These are phyloP conservation scores for Cicer chorassanicum DNA, from an alignment of 306 rosid genomes.

Conservation along the genomic window DNA sequence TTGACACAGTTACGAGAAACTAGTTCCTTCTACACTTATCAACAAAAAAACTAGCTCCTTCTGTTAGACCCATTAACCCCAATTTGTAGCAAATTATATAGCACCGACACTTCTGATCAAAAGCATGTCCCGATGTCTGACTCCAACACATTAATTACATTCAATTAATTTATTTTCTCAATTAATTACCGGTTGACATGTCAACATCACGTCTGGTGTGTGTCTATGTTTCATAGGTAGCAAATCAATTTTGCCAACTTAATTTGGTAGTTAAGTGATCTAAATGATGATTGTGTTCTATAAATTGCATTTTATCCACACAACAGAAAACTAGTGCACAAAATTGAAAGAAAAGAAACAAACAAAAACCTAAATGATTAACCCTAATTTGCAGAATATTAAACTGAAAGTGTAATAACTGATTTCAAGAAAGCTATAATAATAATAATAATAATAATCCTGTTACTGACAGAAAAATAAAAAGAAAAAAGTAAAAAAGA, in stretches of 20 bases:
- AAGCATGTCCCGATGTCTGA: too few species aligned
- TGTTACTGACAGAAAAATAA: neutral
- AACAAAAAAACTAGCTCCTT: too few species aligned
- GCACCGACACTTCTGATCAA: neutral
- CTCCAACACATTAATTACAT: too few species aligned
- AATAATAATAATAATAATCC: neutral
- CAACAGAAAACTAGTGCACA: neutral
- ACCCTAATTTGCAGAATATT: slow-evolving; percentile 3
- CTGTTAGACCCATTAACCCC: neutral
- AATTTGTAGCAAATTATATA: neutral
- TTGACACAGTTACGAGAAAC: too few species aligned
- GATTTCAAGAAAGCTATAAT: neutral
- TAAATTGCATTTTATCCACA: slow-evolving; percentile 5
- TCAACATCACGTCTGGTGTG: too few species aligned
- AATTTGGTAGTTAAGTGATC: neutral
- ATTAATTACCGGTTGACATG: too few species aligned
- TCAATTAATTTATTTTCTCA: too few species aligned
- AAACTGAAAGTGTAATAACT: slow-evolving; percentile 10
- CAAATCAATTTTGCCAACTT: too few species aligned
- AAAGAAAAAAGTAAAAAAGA: neutral
- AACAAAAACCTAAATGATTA: neutral
- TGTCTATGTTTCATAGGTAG: too few species aligned
- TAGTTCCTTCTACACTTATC: too few species aligned
- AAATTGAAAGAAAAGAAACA: neutral
- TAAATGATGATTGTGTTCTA: neutral